Base-by-base conservation (phyloP, 1,139 yeast species). In the Geotrichum fermentans region DNA sequence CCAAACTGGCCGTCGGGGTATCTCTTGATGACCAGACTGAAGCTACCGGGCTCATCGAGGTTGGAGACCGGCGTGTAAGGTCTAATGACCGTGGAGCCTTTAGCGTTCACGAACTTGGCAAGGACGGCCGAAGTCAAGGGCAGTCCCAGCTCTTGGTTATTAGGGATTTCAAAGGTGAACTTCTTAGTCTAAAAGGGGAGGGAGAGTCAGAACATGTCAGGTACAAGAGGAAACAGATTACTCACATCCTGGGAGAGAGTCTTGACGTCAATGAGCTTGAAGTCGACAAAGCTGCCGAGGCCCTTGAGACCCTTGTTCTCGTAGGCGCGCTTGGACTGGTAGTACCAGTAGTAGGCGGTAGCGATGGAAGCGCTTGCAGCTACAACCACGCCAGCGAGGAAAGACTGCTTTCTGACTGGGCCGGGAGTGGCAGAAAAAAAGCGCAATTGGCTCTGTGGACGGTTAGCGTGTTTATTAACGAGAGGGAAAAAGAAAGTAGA, bases 1-100 rank as follows among this genome's bases (percentile, higher is more conserved):
- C 95, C 80, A 81, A 90, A 83, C 71, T 86, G 84, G 61, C 97
- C 97, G 43, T 68, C 71, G 46, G 82, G 85, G 72, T 94, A 94
- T 56, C 75, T 79, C 77, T 94, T 94, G 68, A 94, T 74, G 55
- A 90, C 78, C 59, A 94, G 78, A 55, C 87, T 89, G 62, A 94
- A 74, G 51, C 77, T 67, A 48, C 98, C 98, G 66, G 76, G 75
- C 54, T 76, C 74, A 49, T 79, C 80, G 49, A 77, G 73, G 61
- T 84, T 88, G 32, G 87, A 78, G 49, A 83, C 76, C 52, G 99
- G 98, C 34, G 99, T 94, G 75, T 94, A 94, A 42, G 99, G 98
- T 73, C 99, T 84, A 57, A 94, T 76, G 52, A 92, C 96, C 62
- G 83, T 82, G 71, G 74, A 80, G 58, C 97, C 97, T 73, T 88